Conservation (phyloP, 1,284 basidiomycete genomes). For the Neonothopanus nambi region DNA sequence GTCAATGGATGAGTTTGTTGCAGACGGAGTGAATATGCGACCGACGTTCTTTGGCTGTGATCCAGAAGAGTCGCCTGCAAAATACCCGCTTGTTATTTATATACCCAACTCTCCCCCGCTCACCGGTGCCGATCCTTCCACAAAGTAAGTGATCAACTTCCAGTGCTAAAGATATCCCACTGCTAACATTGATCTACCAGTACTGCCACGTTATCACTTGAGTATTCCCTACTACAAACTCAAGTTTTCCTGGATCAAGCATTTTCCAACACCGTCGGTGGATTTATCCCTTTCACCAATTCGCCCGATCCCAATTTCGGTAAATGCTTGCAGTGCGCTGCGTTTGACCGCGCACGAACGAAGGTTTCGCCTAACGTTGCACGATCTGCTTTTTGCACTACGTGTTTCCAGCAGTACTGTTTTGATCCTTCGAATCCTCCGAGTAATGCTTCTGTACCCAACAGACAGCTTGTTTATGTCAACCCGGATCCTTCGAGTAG, state of each 20-base stretch:
- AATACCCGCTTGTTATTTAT: slow-evolving; percentile 39
- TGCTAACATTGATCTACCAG: neutral
- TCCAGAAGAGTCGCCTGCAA: slow-evolving; percentile 24
- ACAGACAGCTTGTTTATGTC: slow-evolving; percentile 42
- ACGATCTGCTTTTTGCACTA: slow-evolving; percentile 45
- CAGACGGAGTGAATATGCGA: slow-evolving; percentile 34
- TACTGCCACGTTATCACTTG: slow-evolving; percentile 34
- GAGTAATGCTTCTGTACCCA: slow-evolving; percentile 41
- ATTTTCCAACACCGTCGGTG: slow-evolving; percentile 40
- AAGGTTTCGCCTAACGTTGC: slow-evolving; percentile 33
- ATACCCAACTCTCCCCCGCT: slow-evolving; percentile 44
- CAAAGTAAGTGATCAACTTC: slow-evolving; percentile 32
- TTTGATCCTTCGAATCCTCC: slow-evolving; percentile 48
- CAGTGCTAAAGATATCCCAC: neutral
- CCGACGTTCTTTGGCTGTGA: slow-evolving; percentile 51
- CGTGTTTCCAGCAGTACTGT: slow-evolving; percentile 56
- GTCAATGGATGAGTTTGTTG: slow-evolving; percentile 29
- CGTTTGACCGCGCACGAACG: slow-evolving; percentile 40
- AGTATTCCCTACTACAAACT: slow-evolving; percentile 31
- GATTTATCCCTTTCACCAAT: slow-evolving; percentile 20
- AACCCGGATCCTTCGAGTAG: too few relatives aligned
- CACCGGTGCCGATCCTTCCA: slow-evolving; percentile 36
- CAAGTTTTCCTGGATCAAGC: slow-evolving; percentile 43
- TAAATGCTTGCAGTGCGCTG: slow-evolving; percentile 44
- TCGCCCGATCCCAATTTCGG: slow-evolving; percentile 40